Evolutionary conservation across 768 basidiomycete genomes (phyloP).

Genomic region (Boletus edulis): DNA sequence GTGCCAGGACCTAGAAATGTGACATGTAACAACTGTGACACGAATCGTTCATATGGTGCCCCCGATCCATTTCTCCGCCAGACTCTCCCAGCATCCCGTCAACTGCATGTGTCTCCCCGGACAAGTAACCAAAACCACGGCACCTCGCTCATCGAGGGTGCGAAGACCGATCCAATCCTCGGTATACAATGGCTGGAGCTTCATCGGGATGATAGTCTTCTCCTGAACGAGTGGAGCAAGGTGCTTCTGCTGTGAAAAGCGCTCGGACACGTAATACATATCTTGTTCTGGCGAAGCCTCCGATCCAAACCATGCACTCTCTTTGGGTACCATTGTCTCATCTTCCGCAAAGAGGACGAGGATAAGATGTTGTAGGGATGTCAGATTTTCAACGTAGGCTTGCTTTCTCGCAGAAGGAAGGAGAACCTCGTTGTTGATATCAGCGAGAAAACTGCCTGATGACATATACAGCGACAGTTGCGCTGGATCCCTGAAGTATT

Average conservation of each 20-base stretch:
- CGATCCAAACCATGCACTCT: constrained; percentile 85
- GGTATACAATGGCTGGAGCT: constrained; percentile 63
- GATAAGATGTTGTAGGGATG: constrained; percentile 61
- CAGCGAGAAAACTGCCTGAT: constrained; percentile 64
- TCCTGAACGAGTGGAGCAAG: constrained; percentile 11
- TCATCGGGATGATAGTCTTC: constrained; percentile 64
- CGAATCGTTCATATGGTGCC: neutral
- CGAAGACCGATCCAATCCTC: constrained; percentile 84
- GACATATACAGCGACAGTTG: constrained; percentile 57
- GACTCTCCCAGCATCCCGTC: constrained; percentile 54
- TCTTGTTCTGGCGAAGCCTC: constrained; percentile 46
- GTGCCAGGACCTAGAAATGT: neutral
- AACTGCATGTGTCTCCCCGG: constrained; percentile 78
- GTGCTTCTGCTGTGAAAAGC: constrained; percentile 10
- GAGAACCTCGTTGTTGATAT: constrained; percentile 74
- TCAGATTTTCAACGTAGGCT: constrained; percentile 60
- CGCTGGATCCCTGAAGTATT: constrained; percentile 78
- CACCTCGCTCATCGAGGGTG: constrained; percentile 62
- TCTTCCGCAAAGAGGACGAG: constrained; percentile 74
- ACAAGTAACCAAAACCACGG: constrained; percentile 59
- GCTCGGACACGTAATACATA: neutral
- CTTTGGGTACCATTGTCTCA: constrained; percentile 78
- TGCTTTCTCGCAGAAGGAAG: constrained; percentile 47
- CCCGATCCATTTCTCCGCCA: constrained; percentile 47
- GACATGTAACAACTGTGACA: constrained; percentile 16